A percentile compares a stretch with the other conserved stretches of the same genome.
These are phyloP conservation scores for Trichoderma sp. DNA, from an alignment of 2,329 filamentous ascomycete genomes.

Conservation along the genomic window DNA sequence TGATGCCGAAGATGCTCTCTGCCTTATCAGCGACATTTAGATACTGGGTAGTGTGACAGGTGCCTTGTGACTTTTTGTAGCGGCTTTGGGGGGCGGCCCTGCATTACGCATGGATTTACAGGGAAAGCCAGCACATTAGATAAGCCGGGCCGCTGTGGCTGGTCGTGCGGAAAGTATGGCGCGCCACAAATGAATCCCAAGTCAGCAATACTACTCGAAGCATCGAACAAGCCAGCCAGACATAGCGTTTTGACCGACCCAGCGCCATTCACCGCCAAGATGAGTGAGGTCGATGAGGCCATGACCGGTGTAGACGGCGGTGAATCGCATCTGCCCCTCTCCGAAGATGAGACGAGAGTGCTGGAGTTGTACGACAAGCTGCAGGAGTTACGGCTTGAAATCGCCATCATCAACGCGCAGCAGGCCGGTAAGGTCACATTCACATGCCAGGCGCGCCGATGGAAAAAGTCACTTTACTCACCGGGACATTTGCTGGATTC, in stretches of 20 bases:
- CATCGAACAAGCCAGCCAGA: background rate
- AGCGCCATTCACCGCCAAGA: constrained; percentile 21
- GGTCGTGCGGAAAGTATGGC: background rate
- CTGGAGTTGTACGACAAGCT: constrained; percentile 70
- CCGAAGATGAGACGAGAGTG: constrained; percentile 62
- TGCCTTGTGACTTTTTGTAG: constrained; percentile 33
- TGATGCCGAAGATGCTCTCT: background rate
- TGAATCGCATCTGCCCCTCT: constrained; percentile 52
- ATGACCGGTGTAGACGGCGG: constrained; percentile 34
- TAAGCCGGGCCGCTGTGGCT: constrained; percentile 14
- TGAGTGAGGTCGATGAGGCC: constrained; percentile 31
- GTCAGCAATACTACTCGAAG: background rate
- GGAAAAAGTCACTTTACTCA: background rate
- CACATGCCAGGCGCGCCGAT: background rate
- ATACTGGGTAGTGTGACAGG: constrained; percentile 30
- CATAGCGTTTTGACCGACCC: background rate
- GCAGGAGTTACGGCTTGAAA: constrained; percentile 69
- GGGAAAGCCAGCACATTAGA: background rate
- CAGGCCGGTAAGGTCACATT: constrained; percentile 32
- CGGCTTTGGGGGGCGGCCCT: background rate
- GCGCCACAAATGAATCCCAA: background rate
- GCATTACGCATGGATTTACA: background rate
- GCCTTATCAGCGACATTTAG: constrained; percentile 8
- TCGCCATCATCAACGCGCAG: constrained; percentile 60
- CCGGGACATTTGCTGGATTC: background rate